These are phyloP conservation scores for Haplosporangium sp. DNA, from an alignment of 371 early-diverging fungal genomes.

Conservation along the genomic window DNA sequence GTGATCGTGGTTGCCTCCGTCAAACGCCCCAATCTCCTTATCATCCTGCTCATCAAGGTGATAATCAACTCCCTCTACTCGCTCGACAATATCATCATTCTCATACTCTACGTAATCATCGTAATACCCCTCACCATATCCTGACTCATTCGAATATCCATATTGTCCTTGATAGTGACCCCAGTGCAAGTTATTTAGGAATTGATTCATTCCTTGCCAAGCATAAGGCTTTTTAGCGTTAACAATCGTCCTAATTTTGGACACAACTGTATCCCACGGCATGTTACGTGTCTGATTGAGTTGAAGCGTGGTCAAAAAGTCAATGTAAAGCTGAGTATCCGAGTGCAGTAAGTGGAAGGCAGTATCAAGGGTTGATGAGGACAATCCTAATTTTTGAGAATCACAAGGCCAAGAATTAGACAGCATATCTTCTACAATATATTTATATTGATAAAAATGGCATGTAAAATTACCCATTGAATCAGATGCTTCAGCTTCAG, in stretches of 20 bases:
- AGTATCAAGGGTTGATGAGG: conserved; percentile 34
- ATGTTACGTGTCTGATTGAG: conserved; percentile 55
- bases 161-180: conserved; percentile 28
- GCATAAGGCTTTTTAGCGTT: conserved; percentile 36
- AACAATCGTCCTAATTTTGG: conserved; percentile 35
- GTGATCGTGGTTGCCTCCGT: background rate
- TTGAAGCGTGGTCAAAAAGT: conserved; percentile 53
- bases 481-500: conserved; percentile 55
- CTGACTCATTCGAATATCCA: conserved; percentile 3
- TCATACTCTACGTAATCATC: background rate
- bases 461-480: conserved; percentile 37
- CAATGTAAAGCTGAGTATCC: conserved; percentile 53
- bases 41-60: conserved; percentile 18
- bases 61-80: conserved; percentile 28
- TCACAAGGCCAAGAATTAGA: background rate
- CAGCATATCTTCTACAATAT: background rate
- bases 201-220: conserved; percentile 45
- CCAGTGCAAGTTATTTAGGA: conserved; percentile 48
- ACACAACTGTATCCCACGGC: conserved; percentile 53
- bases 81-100: conserved; percentile 7
- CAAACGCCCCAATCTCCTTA: background rate
- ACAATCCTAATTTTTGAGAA: conserved; percentile 28
- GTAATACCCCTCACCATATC: conserved; percentile 4
- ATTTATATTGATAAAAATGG: background rate
- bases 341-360: conserved; percentile 41